Evolutionary conservation across 106 monocot genomes (phyloP).

Genomic region (Acanthochlamys bracteata): DNA sequence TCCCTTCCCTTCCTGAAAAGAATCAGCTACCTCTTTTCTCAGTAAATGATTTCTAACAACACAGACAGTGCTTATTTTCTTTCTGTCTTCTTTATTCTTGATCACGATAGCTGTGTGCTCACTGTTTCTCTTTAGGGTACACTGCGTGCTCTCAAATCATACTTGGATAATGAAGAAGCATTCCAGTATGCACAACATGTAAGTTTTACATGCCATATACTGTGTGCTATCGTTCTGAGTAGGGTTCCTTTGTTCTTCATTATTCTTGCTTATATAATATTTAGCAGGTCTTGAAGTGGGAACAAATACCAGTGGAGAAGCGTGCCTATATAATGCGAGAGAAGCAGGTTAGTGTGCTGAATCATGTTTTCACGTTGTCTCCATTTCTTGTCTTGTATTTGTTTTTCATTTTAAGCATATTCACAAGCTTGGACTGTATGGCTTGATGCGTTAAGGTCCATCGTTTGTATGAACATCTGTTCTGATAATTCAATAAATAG

Average conservation of each 20-base stretch:
- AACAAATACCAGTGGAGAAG: conserved; percentile 66
- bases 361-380: neutral
- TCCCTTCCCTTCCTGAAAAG: no score
- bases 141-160: conserved; percentile 49
- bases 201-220: conserved; percentile 18
- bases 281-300: conserved; percentile 78
- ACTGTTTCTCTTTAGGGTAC: conserved; percentile 37
- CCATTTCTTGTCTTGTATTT: neutral
- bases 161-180: conserved; percentile 51
- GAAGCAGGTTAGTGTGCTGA: conserved; percentile 61
- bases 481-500: no score
- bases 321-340: conserved; percentile 74
- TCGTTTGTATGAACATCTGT: no score
- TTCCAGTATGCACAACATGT: conserved; percentile 79
- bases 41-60: no score
- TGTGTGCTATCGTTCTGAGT: neutral
- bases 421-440: neutral
- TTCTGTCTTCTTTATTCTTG: no score
- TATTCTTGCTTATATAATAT: neutral
- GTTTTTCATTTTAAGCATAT: neutral
- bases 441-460: no score
- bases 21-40: no score
- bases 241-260: neutral
- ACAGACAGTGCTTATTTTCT: no score
- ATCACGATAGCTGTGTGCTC: no score